Base-by-base conservation (phyloP, 78 protist species). In the Mastigamoeba balamuthi region DNA sequence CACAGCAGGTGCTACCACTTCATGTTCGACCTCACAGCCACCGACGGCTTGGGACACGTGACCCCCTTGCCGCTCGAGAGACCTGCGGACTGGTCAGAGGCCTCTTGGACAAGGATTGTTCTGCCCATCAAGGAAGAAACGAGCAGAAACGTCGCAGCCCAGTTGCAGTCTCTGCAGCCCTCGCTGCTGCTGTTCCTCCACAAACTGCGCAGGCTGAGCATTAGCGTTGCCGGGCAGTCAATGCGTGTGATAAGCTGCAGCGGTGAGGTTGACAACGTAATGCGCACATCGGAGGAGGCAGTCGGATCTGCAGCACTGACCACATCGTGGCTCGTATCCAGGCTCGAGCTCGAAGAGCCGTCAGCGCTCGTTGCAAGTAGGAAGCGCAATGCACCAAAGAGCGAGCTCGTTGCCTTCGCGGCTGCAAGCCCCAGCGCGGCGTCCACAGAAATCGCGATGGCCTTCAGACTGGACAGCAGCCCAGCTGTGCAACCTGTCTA, bases 1-100 rank as follows among this genome's bases (percentile, higher is more conserved):
- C 78, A 72, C 75, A 58, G 73, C 23, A 10, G 44, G 40, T 7
- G 38, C 40, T 87, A 6, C 74, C 83, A 82, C 38, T 83, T 87
- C 36, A 10, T 0, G 36, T 84, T 87, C 52, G 84, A 52, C 53
- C 58, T 48, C 58, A 29, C 4, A 0, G 4, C 1, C 28, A 1
- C 29, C n/a, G 5, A 17, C 48, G 58, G 17, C 17, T 48, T n/a
- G n/a, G n/a, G n/a, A n/a, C n/a, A n/a, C n/a, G n/a, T n/a, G n/a
- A n/a, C n/a, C n/a, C n/a, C n/a, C n/a, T n/a, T n/a, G n/a, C 17
- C 58, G 17, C 58, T 17, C 17, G 58, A 48, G 58, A 25, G 58
- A 17, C 33, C 17, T 48, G 58, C 17, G 58, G 58, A 48, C 17
- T 48, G 17, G 58, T 17, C 58, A 48, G 58, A 48, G 17, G 17